Base-by-base conservation (phyloP, 1,139 yeast species). In the Pichia sp. region DNA sequence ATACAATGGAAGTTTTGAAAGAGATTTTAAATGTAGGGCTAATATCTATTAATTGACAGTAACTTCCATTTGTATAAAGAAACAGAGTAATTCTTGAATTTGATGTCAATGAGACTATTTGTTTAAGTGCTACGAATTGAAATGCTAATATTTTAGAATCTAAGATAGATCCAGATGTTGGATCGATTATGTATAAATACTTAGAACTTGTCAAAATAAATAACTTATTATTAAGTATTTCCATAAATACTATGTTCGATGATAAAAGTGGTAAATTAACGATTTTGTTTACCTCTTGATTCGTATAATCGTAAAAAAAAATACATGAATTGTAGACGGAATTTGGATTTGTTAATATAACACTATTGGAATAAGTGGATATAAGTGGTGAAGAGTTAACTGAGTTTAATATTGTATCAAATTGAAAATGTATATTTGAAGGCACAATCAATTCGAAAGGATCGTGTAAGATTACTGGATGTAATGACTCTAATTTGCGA, bases 11-110 rank as follows among this genome's bases (percentile, higher is more conserved):
- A 2, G 52, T 44, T 6, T 37, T 26, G 7, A 37, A 13, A 5
- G 40, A 39, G 6, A 48, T 16, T 30, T 32, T 9, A 12, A 15
- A 23, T 8, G 23, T 18, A 1, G 32, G 13, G 29, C 48, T 40
- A 18, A 52, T 23, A 13, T 41, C 20, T 11, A 53, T 24, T 11
- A 53, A 23, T 15, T 45, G 44, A 29, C 42, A 45, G 38, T 44
- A 52, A 20, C 48, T 46, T 32, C 51, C 42, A 16, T 34, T 41
- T n/a, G 45, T 40, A 27, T 46, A 46, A 20, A 43, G 39, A 11
- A 30, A 13, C 9, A 37, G 0, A 3, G 30, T n/a, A 34, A 13
- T 8, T 27, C 15, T 24, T 24, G 23, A 34, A 16, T 24, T 15
- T 34, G 18, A 7, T 13, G 39, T 30, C n/a, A 46, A 40, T 3